Conservation (phyloP, 371 early-diverging fungal species). For the Mucor sp. region DNA sequence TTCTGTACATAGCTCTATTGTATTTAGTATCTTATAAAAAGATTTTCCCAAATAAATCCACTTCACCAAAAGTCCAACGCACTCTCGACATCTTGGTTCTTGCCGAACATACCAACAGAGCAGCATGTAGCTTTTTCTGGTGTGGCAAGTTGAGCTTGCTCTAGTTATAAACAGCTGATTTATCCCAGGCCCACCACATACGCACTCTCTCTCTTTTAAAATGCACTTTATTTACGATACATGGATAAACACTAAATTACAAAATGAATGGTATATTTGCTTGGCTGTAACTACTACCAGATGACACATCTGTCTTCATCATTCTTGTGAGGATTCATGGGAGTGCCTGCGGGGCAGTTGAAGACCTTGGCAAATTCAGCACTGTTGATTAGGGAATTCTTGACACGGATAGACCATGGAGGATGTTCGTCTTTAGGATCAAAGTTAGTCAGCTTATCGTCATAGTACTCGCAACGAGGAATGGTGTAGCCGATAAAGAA, state of each 20-base stretch:
- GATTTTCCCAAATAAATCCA: no score
- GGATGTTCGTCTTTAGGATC: constrained; percentile 48
- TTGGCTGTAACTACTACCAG: constrained; percentile 31
- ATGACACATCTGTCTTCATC: constrained; percentile 47
- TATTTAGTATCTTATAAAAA: no score
- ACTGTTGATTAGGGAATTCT: constrained; percentile 58
- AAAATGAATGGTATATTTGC: not conserved
- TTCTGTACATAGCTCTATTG: no score
- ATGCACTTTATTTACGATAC: not conserved
- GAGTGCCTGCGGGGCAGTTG: constrained; percentile 48
- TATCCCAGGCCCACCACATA: no score
- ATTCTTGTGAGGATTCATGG: constrained; percentile 45
- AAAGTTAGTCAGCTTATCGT: not conserved
- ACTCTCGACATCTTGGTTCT: no score
- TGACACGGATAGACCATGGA: constrained; percentile 54
- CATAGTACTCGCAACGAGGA: constrained; percentile 41
- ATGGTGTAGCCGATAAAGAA: constrained; percentile 52
- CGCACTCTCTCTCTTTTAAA: not conserved
- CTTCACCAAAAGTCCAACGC: no score
- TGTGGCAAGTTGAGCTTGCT: no score
- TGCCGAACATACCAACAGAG: no score
- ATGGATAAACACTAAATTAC: not conserved
- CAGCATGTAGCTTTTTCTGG: no score
- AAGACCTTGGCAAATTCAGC: constrained; percentile 61
- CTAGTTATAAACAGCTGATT: no score